Percentiles rank a stretch among this genome's conserved stretches.
Evolutionary conservation across 140 eudicot species (phyloP).

Genomic region (Oenanthe javanica): DNA sequence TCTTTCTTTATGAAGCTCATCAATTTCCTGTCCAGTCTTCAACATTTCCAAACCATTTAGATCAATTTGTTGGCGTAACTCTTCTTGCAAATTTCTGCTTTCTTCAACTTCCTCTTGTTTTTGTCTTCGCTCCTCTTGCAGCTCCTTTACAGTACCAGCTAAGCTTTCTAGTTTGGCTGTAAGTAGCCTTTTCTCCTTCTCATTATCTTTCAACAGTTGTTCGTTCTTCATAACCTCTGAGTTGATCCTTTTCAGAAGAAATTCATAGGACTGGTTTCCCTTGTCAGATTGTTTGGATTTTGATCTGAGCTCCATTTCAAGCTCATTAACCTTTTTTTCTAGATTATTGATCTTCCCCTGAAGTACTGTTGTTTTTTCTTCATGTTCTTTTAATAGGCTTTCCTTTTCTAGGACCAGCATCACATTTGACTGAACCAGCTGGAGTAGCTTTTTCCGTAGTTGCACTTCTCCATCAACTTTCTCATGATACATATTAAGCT

Average conservation of each 20-base stretch:
- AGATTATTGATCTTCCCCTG: conserved; percentile 26
- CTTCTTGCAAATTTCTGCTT: conserved; percentile 26
- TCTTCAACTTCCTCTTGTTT: conserved; percentile 29
- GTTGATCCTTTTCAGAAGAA: conserved; percentile 35
- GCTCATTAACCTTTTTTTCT: conserved; percentile 31
- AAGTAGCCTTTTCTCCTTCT: conserved; percentile 38
- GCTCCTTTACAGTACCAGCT: conserved; percentile 24
- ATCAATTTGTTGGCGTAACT: conserved; percentile 35
- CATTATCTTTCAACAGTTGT: conserved; percentile 35
- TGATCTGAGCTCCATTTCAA: conserved; percentile 25
- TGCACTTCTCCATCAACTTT: background rate
- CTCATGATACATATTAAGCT: background rate
- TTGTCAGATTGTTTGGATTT: conserved; percentile 34
- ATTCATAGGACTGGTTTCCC: conserved; percentile 38
- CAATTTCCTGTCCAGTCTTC: conserved; percentile 34
- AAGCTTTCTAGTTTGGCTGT: conserved; percentile 28
- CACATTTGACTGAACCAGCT: conserved; percentile 41
- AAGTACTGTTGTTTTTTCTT: conserved; percentile 37
- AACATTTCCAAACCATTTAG: conserved; percentile 24
- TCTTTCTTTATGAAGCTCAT: conserved; percentile 45
- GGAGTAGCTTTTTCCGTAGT: conserved; percentile 25
- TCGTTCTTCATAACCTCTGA: conserved; percentile 35
- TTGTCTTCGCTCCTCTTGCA: conserved; percentile 23
- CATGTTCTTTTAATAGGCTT: conserved; percentile 27
- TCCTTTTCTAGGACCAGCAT: conserved; percentile 52